These are phyloP conservation scores for Chlorella sp. DNA, from an alignment of 139 green algal species.

Conservation along the genomic window DNA sequence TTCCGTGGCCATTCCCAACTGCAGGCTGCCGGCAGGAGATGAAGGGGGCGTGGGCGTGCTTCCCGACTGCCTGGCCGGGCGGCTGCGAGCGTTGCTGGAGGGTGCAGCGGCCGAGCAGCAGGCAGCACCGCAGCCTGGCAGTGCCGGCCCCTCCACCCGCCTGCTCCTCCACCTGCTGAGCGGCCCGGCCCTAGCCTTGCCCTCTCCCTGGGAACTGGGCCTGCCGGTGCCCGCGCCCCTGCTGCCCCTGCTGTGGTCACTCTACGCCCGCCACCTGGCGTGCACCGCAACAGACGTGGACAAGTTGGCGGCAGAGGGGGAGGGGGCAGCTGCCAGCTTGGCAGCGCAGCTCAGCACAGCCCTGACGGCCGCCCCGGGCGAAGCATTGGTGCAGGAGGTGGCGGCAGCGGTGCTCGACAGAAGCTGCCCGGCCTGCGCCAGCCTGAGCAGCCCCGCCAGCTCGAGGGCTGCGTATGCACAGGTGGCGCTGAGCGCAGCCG, in stretches of 20 bases:
- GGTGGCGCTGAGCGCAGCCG: background rate
- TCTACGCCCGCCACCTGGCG: background rate
- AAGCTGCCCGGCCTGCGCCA: too few species aligned
- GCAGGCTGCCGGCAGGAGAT: too few species aligned
- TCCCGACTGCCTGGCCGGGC: background rate
- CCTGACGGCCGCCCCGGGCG: background rate
- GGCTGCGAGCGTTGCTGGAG: background rate
- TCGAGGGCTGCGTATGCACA: background rate
- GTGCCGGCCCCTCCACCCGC: background rate
- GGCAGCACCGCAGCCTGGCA: background rate
- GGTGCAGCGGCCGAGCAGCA: background rate
- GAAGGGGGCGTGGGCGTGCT: too few species aligned
- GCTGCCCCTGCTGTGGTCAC: background rate
- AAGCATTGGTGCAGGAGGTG: background rate
- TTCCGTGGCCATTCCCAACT: too few species aligned
- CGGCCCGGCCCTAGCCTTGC: background rate
- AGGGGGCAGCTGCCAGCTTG: background rate
- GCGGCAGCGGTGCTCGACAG: background rate
- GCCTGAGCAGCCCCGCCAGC: background rate
- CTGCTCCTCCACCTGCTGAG: background rate
- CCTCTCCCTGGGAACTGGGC: background rate
- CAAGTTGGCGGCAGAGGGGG: background rate
- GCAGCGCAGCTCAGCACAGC: background rate
- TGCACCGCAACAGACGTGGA: background rate
- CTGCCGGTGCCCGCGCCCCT: background rate